phyloP scores from a whole-genome alignment of 768 basidiomycete species.

The Boletus speciosus region DNA sequence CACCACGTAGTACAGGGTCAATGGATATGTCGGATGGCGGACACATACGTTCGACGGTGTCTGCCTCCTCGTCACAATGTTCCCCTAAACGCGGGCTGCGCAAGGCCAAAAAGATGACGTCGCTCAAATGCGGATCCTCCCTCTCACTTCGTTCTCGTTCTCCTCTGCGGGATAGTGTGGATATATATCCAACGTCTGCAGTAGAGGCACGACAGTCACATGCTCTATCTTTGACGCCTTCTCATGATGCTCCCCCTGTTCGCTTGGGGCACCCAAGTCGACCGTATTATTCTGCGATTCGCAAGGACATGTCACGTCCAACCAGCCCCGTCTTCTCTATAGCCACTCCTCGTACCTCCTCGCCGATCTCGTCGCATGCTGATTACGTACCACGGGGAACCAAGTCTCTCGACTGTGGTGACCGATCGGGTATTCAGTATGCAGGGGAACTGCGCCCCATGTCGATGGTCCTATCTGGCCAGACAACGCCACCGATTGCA shows the following conservation, averaged over 20 bases:
- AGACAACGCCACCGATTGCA: constrained; percentile 13
- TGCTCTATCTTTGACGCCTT: constrained; percentile 18
- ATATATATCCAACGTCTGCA: constrained; percentile 12
- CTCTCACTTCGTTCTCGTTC: constrained; percentile 20
- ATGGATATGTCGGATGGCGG: constrained; percentile 14
- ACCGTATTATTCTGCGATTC: constrained; percentile 55
- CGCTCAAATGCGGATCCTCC: constrained; percentile 28
- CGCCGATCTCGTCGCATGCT: constrained; percentile 22
- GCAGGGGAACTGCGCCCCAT: constrained; percentile 23
- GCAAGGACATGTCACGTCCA: constrained; percentile 44
- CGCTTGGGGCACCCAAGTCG: constrained; percentile 51
- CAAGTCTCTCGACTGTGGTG: constrained; percentile 31
- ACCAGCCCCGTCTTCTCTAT: constrained; percentile 31
- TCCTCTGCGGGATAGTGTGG: constrained; percentile 22
- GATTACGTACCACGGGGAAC: constrained; percentile 29
- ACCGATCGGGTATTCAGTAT: constrained; percentile 17
- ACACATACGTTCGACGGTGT: constrained; percentile 19
- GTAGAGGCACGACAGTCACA: constrained; percentile 21
- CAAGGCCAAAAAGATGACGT: constrained; percentile 37
- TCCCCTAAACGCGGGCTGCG: constrained; percentile 36
- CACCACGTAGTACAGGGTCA: constrained; percentile 20
- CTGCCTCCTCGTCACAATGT: constrained; percentile 23
- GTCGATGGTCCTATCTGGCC: constrained; percentile 27
- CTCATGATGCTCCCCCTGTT: constrained; percentile 22
- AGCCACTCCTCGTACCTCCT: constrained; percentile 25